Conservation (phyloP, 768 basidiomycete species). For the Dentipellis sp. region DNA sequence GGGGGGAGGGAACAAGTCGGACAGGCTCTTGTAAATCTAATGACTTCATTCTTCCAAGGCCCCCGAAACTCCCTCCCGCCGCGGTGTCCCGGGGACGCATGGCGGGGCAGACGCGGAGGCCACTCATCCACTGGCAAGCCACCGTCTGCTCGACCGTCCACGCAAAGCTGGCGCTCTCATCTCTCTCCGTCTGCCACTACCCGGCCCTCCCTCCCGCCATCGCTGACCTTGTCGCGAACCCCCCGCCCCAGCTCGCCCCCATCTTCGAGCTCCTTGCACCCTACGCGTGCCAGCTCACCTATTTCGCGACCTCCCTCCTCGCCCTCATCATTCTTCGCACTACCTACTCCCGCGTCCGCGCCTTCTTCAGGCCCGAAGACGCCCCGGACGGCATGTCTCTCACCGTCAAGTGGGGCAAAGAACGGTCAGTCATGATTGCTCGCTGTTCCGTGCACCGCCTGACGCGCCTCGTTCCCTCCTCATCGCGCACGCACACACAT, state of each 20-base stretch:
- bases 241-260: neutral
- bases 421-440: constrained; percentile 22
- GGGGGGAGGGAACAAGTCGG: constrained; percentile 2
- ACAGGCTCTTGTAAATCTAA: neutral
- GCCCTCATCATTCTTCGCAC: constrained; percentile 21
- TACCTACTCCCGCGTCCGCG: constrained; percentile 18
- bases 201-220: neutral
- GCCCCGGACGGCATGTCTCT: constrained; percentile 4
- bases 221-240: neutral
- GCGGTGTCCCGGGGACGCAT: neutral
- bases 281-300: constrained; percentile 7
- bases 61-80: neutral
- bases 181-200: neutral
- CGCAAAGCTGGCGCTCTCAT: constrained; percentile 17
- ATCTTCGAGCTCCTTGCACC: neutral
- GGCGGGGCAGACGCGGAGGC: too few species aligned
- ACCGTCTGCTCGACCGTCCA: neutral
- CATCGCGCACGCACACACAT: neutral
- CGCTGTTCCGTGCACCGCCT: neutral
- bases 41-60: constrained; percentile 1
- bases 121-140: too few species aligned
- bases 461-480: neutral
- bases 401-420: constrained; percentile 40
- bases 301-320: neutral
- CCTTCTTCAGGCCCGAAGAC: constrained; percentile 12